phyloP scores from a whole-genome alignment of 768 basidiomycete genomes.

The Arthromyces matolae region DNA sequence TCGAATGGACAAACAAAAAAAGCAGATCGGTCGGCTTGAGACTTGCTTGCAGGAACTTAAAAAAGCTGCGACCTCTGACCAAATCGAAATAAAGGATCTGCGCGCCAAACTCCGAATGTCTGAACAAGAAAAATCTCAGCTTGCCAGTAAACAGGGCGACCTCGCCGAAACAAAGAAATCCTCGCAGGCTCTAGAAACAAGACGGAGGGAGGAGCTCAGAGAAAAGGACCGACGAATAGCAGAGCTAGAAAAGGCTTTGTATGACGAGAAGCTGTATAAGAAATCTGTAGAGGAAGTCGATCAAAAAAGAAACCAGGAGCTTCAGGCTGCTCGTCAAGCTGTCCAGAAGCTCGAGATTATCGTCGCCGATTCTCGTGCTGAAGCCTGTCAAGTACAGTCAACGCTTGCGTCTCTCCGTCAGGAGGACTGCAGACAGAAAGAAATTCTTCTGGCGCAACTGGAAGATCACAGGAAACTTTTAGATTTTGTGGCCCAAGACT shows the following conservation, averaged over 20 bases:
- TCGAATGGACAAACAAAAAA: slow-evolving; percentile 58
- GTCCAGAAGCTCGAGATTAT: slow-evolving; percentile 32
- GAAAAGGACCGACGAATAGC: slow-evolving; percentile 51
- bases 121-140: slow-evolving; percentile 55
- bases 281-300: slow-evolving; percentile 45
- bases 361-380: slow-evolving; percentile 33
- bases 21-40: slow-evolving; percentile 55
- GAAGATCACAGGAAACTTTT: slow-evolving; percentile 47
- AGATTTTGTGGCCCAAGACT: slow-evolving; percentile 47
- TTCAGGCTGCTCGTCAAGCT: slow-evolving; percentile 29
- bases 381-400: slow-evolving; percentile 31
- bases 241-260: slow-evolving; percentile 52
- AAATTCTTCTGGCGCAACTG: slow-evolving; percentile 45
- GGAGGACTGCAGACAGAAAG: slow-evolving; percentile 36
- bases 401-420: slow-evolving; percentile 29
- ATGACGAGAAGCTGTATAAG: slow-evolving; percentile 46
- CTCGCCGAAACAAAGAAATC: slow-evolving; percentile 47
- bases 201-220: slow-evolving; percentile 49
- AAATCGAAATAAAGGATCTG: slow-evolving; percentile 61
- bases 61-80: slow-evolving; percentile 43
- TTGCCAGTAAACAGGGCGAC: slow-evolving; percentile 50
- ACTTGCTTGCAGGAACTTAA: slow-evolving; percentile 60
- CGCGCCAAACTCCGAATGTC: slow-evolving; percentile 52
- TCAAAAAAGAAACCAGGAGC: slow-evolving; percentile 40
- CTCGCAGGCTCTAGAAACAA: slow-evolving; percentile 45